These are phyloP conservation scores for Pseudozyma hubeiensis DNA, from an alignment of 1,284 basidiomycete species.

Conservation along the genomic window DNA sequence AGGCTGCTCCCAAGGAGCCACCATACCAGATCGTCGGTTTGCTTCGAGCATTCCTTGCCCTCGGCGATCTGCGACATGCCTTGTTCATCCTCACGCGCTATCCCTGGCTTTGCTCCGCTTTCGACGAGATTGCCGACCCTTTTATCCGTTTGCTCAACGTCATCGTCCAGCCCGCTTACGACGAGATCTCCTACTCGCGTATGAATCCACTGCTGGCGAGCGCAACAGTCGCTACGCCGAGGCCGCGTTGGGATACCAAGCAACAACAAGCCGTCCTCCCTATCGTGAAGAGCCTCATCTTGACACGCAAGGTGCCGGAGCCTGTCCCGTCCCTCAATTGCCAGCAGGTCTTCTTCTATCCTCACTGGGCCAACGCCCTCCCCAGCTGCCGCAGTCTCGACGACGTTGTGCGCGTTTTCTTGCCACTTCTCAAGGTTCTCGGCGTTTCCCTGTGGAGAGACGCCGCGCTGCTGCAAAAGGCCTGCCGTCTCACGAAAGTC, in stretches of 20 bases:
- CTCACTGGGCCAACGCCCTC: slow-evolving; percentile 54
- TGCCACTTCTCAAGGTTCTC: slow-evolving; percentile 63
- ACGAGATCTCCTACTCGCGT: slow-evolving; percentile 67
- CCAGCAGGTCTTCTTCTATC: slow-evolving; percentile 62
- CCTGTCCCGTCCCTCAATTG: slow-evolving; percentile 42
- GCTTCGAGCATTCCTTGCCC: slow-evolving; percentile 81
- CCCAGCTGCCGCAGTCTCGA: slow-evolving; percentile 37
- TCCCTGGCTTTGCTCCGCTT: slow-evolving; percentile 85
- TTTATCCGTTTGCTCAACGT: slow-evolving; percentile 64
- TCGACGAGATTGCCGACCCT: slow-evolving; percentile 83
- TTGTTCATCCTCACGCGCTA: slow-evolving; percentile 83
- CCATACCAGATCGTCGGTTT: slow-evolving; percentile 86
- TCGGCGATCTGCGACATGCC: slow-evolving; percentile 84
- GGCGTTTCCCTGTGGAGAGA: slow-evolving; percentile 57
- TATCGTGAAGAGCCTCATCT: slow-evolving; percentile 23
- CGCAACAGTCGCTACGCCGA: slow-evolving; percentile 68
- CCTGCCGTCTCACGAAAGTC: slow-evolving; percentile 54
- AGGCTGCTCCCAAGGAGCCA: slow-evolving; percentile 71
- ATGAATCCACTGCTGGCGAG: slow-evolving; percentile 73
- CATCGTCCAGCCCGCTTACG: slow-evolving; percentile 62
- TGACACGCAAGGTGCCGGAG: slow-evolving; percentile 61
- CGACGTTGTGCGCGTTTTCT: slow-evolving; percentile 44
- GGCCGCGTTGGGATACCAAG: slow-evolving; percentile 66
- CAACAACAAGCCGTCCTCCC: slow-evolving; percentile 21
- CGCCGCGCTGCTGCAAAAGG: slow-evolving; percentile 56